These are phyloP conservation scores for Acacia acuminata DNA, from an alignment of 306 rosid species.

Conservation along the genomic window DNA sequence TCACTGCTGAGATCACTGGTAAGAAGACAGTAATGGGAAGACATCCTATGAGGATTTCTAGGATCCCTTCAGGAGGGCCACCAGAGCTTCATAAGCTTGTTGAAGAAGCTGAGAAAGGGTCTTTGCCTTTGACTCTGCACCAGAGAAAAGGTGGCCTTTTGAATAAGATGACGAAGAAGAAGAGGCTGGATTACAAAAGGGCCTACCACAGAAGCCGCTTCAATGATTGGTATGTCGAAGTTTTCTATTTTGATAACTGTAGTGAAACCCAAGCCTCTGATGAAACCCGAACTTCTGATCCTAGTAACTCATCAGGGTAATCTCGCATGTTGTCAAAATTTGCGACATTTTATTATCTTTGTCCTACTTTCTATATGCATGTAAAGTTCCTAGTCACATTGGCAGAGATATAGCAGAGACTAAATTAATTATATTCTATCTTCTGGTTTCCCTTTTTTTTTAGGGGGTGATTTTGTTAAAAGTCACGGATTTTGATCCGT, in stretches of 20 bases:
- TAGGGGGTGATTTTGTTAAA: not conserved
- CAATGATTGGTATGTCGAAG: constrained; percentile 51
- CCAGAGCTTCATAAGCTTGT: constrained; percentile 37
- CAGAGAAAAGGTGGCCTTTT: constrained; percentile 6
- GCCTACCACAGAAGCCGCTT: constrained; percentile 42
- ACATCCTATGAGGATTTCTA: constrained; percentile 48
- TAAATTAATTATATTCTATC: not conserved
- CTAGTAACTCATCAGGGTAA: not conserved
- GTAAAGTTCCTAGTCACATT: not conserved
- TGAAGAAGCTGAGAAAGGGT: constrained; percentile 36
- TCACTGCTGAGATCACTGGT: constrained; percentile 43
- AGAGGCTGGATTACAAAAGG: constrained; percentile 28
- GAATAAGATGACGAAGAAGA: not conserved
- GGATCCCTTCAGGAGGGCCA: constrained; percentile 50
- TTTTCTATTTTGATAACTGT: constrained; percentile 22
- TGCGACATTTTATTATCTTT: not conserved
- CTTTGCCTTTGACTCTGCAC: constrained; percentile 18
- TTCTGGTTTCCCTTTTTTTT: not conserved
- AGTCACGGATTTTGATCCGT: not conserved
- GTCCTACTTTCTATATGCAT: not conserved
- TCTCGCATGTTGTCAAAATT: not conserved
- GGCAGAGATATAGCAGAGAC: not conserved
- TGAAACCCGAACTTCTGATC: not conserved
- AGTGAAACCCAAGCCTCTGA: not conserved
- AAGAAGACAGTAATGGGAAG: constrained; percentile 43